Conservation (phyloP, 768 basidiomycete genomes). For the Lactifluus piperatus region DNA sequence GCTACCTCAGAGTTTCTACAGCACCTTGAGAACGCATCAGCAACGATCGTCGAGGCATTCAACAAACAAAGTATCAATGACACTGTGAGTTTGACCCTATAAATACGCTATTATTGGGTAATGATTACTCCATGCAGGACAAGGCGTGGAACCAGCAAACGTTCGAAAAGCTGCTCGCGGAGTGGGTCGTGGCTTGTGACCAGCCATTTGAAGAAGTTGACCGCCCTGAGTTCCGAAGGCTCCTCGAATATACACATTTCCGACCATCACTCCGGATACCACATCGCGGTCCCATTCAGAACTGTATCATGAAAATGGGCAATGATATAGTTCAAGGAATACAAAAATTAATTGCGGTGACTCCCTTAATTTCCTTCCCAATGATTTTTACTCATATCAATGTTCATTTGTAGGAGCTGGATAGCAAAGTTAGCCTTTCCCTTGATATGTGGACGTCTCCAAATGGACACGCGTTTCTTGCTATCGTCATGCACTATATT, state of each 20-base stretch:
- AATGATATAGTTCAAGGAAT: too few species aligned
- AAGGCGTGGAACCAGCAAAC: background rate
- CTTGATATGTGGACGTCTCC: background rate
- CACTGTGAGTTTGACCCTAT: too few species aligned
- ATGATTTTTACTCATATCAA: too few species aligned
- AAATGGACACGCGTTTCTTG: background rate
- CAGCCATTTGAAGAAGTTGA: background rate
- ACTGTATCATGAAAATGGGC: too few species aligned
- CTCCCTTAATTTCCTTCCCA: too few species aligned
- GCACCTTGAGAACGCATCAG: background rate
- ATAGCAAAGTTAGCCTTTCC: background rate
- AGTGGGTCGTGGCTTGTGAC: background rate
- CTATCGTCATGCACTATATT: background rate
- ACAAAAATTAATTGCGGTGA: too few species aligned
- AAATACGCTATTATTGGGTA: too few species aligned
- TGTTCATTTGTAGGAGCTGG: background rate
- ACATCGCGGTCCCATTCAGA: too few species aligned
- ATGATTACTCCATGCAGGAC: background rate
- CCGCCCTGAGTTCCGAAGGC: too few species aligned
- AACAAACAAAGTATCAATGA: too few species aligned
- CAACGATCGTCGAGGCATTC: background rate
- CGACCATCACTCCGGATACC: too few species aligned
- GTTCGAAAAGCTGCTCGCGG: background rate
- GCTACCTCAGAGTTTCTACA: background rate
- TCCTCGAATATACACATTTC: too few species aligned